A percentile compares a stretch with the other conserved stretches of the same genome.
phyloP scores from a whole-genome alignment of 495 filamentous ascomycete genomes.

The Lentithecium fluviatile region DNA sequence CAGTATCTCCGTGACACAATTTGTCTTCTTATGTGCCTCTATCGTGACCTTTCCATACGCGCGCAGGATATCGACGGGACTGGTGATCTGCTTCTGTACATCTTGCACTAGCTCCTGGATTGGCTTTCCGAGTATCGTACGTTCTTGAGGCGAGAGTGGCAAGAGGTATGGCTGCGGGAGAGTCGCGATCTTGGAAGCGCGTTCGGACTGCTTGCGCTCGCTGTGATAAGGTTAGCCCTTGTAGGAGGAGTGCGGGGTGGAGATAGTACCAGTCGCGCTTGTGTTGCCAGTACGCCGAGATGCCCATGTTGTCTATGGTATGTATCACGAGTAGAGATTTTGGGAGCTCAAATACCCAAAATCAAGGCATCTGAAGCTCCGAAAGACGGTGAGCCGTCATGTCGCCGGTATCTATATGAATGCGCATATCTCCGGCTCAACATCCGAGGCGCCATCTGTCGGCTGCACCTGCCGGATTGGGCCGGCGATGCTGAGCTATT shows the following conservation, averaged over 20 bases:
- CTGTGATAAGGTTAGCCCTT: slow-evolving; percentile 48
- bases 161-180: slow-evolving; percentile 65
- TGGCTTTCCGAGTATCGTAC: slow-evolving; percentile 65
- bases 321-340: background rate
- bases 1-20: slow-evolving; percentile 89
- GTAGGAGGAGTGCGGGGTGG: background rate
- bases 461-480: slow-evolving; percentile 27
- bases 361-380: background rate
- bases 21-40: slow-evolving; percentile 81
- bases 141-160: slow-evolving; percentile 60
- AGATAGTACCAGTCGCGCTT: slow-evolving; percentile 56
- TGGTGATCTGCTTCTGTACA: slow-evolving; percentile 66
- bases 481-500: background rate
- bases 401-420: slow-evolving; percentile 2
- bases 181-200: slow-evolving; percentile 62
- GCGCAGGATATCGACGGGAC: slow-evolving; percentile 71
- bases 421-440: slow-evolving; percentile 19
- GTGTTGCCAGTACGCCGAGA: slow-evolving; percentile 61
- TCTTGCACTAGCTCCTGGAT: slow-evolving; percentile 75
- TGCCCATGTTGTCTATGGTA: slow-evolving; percentile 48
- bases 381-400: background rate
- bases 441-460: slow-evolving; percentile 25
- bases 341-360: background rate
- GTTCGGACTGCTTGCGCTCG: slow-evolving; percentile 74
- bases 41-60: slow-evolving; percentile 90